phyloP scores from a whole-genome alignment of 2,329 filamentous ascomycete species.

The Westerdykella ornata region DNA sequence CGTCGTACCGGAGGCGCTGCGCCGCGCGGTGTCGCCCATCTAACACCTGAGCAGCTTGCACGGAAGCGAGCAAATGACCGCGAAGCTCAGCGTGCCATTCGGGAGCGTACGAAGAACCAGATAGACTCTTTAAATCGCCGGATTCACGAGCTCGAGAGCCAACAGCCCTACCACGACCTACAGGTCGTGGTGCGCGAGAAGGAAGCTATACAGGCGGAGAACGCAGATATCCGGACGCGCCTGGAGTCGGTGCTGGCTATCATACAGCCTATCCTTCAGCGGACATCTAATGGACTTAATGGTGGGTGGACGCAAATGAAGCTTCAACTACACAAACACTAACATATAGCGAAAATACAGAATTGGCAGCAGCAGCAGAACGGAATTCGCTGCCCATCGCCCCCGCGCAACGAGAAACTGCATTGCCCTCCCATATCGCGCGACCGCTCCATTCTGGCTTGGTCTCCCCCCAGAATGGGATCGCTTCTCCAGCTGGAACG shows the following conservation, averaged over 20 bases:
- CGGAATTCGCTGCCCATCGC: slow-evolving; percentile 39
- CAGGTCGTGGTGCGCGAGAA: slow-evolving; percentile 69
- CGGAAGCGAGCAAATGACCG: slow-evolving; percentile 89
- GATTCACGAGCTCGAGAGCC: slow-evolving; percentile 68
- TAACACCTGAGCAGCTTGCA: slow-evolving; percentile 80
- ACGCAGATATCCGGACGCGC: slow-evolving; percentile 66
- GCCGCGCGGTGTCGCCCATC: slow-evolving; percentile 72
- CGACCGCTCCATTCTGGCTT: slow-evolving; percentile 17
- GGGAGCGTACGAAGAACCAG: slow-evolving; percentile 72
- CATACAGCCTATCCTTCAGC: slow-evolving; percentile 52
- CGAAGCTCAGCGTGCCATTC: slow-evolving; percentile 77
- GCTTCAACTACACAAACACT: background rate
- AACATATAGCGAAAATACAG: slow-evolving; percentile 21
- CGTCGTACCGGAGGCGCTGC: slow-evolving; percentile 35
- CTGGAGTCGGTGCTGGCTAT: slow-evolving; percentile 60
- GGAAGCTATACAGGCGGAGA: slow-evolving; percentile 70
- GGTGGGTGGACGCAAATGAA: slow-evolving; percentile 29
- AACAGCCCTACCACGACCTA: slow-evolving; percentile 78
- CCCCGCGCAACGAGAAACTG: slow-evolving; percentile 9
- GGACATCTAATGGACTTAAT: slow-evolving; percentile 37
- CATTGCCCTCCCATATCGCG: slow-evolving; percentile 7
- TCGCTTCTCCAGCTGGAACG: slow-evolving; percentile 21
- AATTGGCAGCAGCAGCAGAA: slow-evolving; percentile 44
- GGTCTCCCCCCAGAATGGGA: slow-evolving; percentile 17
- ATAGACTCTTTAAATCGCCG: slow-evolving; percentile 67